Evolutionary conservation across 148 eudicot genomes (phyloP).

Genomic region (Chenopodium quinoa): DNA sequence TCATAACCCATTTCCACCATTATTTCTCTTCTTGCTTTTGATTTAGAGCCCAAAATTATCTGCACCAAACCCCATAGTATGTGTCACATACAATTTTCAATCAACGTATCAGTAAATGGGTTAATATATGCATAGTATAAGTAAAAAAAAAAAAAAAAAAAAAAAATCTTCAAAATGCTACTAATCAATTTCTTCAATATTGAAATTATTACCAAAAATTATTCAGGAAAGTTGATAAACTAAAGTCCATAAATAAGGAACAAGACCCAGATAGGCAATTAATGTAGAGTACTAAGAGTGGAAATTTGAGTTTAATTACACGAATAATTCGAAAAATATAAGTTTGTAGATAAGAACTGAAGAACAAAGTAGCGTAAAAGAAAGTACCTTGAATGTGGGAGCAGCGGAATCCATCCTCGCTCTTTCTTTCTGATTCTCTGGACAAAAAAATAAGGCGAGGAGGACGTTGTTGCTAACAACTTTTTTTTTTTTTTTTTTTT

Average conservation of each 20-base stretch:
- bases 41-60: conserved; percentile 91
- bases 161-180: background rate
- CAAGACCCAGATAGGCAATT: background rate
- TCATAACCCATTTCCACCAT: conserved; percentile 81
- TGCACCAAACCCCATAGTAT: conserved; percentile 31
- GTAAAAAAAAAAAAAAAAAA: background rate
- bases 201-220: background rate
- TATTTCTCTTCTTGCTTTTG: conserved; percentile 69
- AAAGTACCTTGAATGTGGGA: conserved; percentile 31
- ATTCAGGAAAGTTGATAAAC: background rate
- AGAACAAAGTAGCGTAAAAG: background rate
- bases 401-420: conserved; percentile 17
- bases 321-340: background rate
- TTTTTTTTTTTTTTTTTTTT: too few relatives aligned
- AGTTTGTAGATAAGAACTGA: background rate
- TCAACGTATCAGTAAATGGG: background rate
- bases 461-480: too few relatives aligned
- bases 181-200: background rate
- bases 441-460: background rate
- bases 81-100: background rate
- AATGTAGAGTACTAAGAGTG: background rate
- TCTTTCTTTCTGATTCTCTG: background rate
- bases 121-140: background rate
- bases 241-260: conserved; percentile 3
- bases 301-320: background rate